phyloP scores from a whole-genome alignment of 23 red algal species.

The Agarophyton chilense region DNA sequence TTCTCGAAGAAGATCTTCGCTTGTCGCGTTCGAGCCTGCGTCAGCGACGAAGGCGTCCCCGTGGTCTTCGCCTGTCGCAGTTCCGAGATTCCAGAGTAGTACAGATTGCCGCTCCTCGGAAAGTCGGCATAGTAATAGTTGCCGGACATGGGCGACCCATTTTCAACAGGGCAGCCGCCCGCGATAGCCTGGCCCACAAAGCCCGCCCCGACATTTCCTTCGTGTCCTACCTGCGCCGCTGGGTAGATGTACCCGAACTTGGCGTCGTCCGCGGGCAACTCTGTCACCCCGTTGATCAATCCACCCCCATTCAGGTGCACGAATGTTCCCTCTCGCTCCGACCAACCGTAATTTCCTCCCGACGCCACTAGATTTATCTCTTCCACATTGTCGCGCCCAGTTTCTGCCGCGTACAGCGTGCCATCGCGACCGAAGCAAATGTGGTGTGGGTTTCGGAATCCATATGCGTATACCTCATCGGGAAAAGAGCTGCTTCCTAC shows the following conservation, averaged over 20 bases:
- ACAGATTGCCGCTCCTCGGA: constrained; percentile 30
- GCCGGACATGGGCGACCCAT: constrained; percentile 51
- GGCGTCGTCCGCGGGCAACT: background rate
- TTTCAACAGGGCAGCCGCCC: constrained; percentile 46
- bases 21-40: constrained; percentile 22
- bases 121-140: constrained; percentile 45
- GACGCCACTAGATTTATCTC: constrained; percentile 20
- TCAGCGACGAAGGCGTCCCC: background rate
- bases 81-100: constrained; percentile 36
- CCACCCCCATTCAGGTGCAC: constrained; percentile 36
- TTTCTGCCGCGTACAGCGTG: constrained; percentile 29
- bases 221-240: constrained; percentile 15
- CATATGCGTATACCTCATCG: constrained; percentile 38
- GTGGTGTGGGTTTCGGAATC: constrained; percentile 54
- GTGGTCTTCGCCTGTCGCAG: constrained; percentile 20
- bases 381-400: constrained; percentile 51
- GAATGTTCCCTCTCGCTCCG: constrained; percentile 39
- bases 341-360: constrained; percentile 49
- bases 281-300: constrained; percentile 1
- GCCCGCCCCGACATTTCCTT: constrained; percentile 19
- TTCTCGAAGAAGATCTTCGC: constrained; percentile 31
- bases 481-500: background rate
- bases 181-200: constrained; percentile 49
- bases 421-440: constrained; percentile 35
- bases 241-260: constrained; percentile 27